Base-by-base conservation (phyloP, 2,329 filamentous ascomycete species). In the Nigrospora oryzae region DNA sequence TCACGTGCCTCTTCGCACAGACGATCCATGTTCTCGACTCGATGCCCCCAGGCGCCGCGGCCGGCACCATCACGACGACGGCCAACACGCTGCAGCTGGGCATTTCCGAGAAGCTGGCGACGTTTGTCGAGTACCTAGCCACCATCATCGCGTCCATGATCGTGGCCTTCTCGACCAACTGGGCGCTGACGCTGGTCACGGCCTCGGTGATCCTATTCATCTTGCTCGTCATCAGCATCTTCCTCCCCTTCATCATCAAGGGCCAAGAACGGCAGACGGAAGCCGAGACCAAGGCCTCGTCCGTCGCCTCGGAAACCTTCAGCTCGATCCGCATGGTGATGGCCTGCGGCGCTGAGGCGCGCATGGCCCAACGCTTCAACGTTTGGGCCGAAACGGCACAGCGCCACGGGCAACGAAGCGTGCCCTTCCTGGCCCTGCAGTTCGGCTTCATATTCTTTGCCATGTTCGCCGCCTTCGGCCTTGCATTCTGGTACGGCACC, bases 1-100 rank as follows among this genome's bases (percentile, higher is more conserved):
- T 89, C 14, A 69, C 74, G 39, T 69, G 71, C 35, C 71, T 86
- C 5, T 79, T 89, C 41, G 65, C 69, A 3, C 81, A 86, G 59
- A 78, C 80, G 40, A 75, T 87, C 38, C 77, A 82, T 48, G 79
- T 83, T 33, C 77, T 86, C 38, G 83, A 87, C 60, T 77, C 77
- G 14, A 77, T 82, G 68, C 73, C 77, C 0, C 67, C 78, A 1
- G 81, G 81, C 2, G 68, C 75, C n/a, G 75, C 77, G 0, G 79
- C 79, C 0, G 71, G 70, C 13, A 80, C 80, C 33, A 83, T 84
- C 49, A 84, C 81, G 0, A 73, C 76, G 2, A 79, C 78, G 2
- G 75, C 78, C 48, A 84, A 83, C 56, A 73, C 70, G 2, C 63
- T 84, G n/a, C 80, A 84, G 59, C 63, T 82, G 12, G 80, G 81